A percentile compares a stretch with the other conserved stretches of the same genome.
These are phyloP conservation scores for Astrephomene gubernaculifera DNA, from an alignment of 139 green algal genomes.

Conservation along the genomic window DNA sequence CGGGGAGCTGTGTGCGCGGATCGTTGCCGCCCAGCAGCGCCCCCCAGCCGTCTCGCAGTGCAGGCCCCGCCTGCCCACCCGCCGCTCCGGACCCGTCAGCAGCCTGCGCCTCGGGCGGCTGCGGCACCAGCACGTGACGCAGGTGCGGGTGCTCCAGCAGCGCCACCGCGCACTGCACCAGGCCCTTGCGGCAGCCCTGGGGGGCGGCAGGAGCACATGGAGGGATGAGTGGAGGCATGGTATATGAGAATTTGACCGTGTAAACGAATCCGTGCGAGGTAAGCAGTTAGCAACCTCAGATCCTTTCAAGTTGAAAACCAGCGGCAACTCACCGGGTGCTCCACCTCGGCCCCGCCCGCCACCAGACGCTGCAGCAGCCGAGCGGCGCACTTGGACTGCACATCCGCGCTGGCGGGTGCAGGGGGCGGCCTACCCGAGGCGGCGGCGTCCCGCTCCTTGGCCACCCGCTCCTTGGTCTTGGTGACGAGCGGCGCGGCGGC, in stretches of 20 bases:
- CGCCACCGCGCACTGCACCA: neutral
- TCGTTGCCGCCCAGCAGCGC: constrained; percentile 8
- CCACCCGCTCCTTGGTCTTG: neutral
- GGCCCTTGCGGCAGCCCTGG: constrained; percentile 21
- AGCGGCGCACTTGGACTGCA: neutral
- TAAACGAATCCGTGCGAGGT: too few species aligned
- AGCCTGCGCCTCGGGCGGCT: neutral
- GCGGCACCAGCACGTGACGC: neutral
- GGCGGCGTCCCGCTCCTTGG: neutral
- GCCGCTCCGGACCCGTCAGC: neutral
- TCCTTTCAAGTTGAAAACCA: too few species aligned
- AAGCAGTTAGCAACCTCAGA: too few species aligned
- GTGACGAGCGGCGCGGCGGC: neutral
- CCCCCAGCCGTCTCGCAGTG: neutral
- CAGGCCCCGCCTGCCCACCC: neutral
- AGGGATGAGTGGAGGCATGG: too few species aligned
- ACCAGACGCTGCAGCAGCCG: neutral
- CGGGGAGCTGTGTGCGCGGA: constrained; percentile 9
- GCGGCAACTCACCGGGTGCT: constrained; percentile 16
- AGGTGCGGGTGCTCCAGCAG: constrained; percentile 8
- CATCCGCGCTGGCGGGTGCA: neutral
- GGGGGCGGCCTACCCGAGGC: neutral
- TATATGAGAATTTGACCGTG: too few species aligned
- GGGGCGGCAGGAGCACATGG: neutral
- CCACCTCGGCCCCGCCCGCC: neutral